Percentiles rank a stretch among this genome's conserved stretches.
phyloP scores from a whole-genome alignment of 176 grass and related monocot species.

The Rhynchospora tenuis region DNA sequence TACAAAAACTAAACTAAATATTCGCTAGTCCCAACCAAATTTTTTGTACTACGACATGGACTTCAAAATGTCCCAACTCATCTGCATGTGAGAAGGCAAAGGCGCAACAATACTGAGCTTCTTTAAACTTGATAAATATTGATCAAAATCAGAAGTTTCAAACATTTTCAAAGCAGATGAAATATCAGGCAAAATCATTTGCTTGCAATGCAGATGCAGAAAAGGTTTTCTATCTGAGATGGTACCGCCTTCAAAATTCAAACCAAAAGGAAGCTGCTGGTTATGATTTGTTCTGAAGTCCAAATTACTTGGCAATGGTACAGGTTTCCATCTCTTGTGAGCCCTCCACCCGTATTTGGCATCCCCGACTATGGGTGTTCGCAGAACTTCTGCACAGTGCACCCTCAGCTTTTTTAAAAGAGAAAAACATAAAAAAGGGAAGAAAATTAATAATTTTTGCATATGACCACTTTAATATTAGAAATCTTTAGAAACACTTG shows the following conservation, averaged over 20 bases:
- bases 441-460: not conserved
- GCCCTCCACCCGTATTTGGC: conserved; percentile 63
- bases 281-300: conserved; percentile 31
- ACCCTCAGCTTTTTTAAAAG: conserved; percentile 57
- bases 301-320: conserved; percentile 25
- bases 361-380: conserved; percentile 78
- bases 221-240: conserved; percentile 43
- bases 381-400: conserved; percentile 71
- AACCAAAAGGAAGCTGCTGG: conserved; percentile 68
- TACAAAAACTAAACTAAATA: not conserved
- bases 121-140: conserved; percentile 41
- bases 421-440: conserved; percentile 25
- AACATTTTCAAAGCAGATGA: conserved; percentile 46
- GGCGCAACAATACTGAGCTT: conserved; percentile 70
- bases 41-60: not conserved
- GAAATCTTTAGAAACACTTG: conserved; percentile 20
- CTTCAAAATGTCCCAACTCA: conserved; percentile 76
- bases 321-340: conserved; percentile 52
- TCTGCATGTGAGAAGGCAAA: conserved; percentile 72
- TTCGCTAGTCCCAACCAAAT: not conserved
- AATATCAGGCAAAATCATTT: conserved; percentile 76
- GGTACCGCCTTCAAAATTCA: conserved; percentile 51
- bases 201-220: conserved; percentile 93
- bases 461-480: conserved; percentile 5
- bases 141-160: conserved; percentile 29